Conservation (phyloP, 345 rosid species). For the Aquilaria malaccensis region DNA sequence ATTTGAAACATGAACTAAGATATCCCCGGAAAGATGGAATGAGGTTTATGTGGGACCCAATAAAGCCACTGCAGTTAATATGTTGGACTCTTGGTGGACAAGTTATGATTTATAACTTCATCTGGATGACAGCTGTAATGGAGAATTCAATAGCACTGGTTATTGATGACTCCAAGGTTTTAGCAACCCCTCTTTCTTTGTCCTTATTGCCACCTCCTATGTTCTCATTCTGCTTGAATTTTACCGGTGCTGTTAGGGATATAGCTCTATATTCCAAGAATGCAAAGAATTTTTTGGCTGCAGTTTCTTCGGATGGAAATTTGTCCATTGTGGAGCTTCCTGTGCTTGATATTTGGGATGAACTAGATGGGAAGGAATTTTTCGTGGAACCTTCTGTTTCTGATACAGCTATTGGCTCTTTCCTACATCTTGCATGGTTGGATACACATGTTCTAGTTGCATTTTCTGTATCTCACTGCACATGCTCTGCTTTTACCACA, state of each 20-base stretch:
- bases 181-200: constrained; percentile 72
- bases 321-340: constrained; percentile 81
- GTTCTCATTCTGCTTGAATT: constrained; percentile 63
- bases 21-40: constrained; percentile 53
- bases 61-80: constrained; percentile 69
- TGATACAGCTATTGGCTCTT: constrained; percentile 48
- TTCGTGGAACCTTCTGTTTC: constrained; percentile 45
- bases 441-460: constrained; percentile 62
- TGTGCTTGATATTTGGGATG: constrained; percentile 58
- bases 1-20: constrained; percentile 77
- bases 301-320: constrained; percentile 60
- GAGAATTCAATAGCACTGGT: constrained; percentile 80
- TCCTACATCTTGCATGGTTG: constrained; percentile 70
- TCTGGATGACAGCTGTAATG: constrained; percentile 71
- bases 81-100: constrained; percentile 83
- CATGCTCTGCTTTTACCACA: constrained; percentile 19
- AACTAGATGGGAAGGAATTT: constrained; percentile 69
- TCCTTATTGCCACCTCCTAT: constrained; percentile 92
- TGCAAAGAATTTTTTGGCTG: constrained; percentile 61
- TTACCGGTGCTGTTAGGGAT: constrained; percentile 58
- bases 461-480: constrained; percentile 54
- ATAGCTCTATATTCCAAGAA: constrained; percentile 51
- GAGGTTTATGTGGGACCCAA: constrained; percentile 92
- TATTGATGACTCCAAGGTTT: constrained; percentile 67
- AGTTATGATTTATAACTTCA: constrained; percentile 54